Evolutionary conservation across 139 green algal genomes (phyloP), one percentile per base, ranked within the genome.

Genomic region (Microglena sp.): DNA sequence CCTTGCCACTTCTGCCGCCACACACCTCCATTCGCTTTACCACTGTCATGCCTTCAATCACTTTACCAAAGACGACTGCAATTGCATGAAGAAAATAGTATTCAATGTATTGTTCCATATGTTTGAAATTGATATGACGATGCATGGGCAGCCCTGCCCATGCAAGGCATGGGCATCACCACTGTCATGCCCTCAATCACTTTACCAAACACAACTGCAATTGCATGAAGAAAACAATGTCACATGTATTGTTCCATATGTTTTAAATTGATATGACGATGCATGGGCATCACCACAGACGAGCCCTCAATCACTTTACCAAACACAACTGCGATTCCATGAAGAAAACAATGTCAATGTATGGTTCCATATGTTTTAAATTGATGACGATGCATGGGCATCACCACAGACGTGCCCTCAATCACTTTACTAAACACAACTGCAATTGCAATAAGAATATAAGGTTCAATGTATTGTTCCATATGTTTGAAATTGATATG

Each of bases 201-300:
- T 28, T 69, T 57, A 2, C 89, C 89, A 81, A 96, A 96, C 21
- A 95, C 87, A 1, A 94, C 87, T 88, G 76, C n/a, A n/a, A n/a
- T n/a, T n/a, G n/a, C n/a, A n/a, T n/a, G n/a, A 75, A 75, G 21
- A 0, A 35, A 58, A 44, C 43, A 58, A n/a, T 50, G 11, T n/a
- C 40, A 50, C 18, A 18, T 50, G 40, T 11, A 50, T 18, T 50
- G 40, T 11, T 11, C 40, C 40, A 11, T 50, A 50, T 50, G 40
- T 50, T 11, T 50, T 18, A 60, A 4, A 29, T 15, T 46, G 5
- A 22, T 4, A 15, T 3, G 60, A n/a, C n/a, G n/a, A n/a, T n/a
- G n/a, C n/a, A n/a, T n/a, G n/a, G n/a, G n/a, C n/a, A n/a, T 81
- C 22, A n/a, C n/a, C n/a, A n/a, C n/a, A n/a, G n/a, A n/a, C n/a